These are phyloP conservation scores for Fonsecaea multimorphosa DNA, from an alignment of 2,329 filamentous ascomycete species.

Conservation along the genomic window DNA sequence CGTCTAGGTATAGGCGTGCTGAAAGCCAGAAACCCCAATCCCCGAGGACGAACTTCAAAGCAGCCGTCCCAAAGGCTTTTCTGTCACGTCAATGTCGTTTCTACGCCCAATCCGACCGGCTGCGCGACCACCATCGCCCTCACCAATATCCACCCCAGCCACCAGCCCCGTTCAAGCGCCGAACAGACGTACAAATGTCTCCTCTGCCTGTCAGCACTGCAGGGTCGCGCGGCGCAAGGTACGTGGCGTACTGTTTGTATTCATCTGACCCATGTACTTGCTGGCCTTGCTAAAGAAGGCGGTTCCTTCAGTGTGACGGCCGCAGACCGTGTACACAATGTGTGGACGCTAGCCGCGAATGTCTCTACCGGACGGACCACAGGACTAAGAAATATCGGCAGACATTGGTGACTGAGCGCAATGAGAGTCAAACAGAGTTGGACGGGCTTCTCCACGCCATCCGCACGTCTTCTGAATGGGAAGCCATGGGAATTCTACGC, in stretches of 20 bases:
- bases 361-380: not conserved
- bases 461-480: not conserved
- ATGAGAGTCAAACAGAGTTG: not conserved
- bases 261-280: not conserved
- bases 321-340: not conserved
- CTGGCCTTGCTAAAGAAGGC: not conserved
- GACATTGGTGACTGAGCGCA: not conserved
- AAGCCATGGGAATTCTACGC: not conserved
- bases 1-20: not conserved
- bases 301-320: not conserved
- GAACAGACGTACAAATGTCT: not conserved
- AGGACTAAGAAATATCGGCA: not conserved
- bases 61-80: not conserved
- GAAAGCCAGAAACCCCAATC: too few relatives aligned
- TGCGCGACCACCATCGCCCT: not conserved
- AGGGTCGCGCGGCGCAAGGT: not conserved
- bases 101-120: not conserved
- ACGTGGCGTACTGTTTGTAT: not conserved
- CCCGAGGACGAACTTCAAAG: too few relatives aligned
- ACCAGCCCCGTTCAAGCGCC: not conserved
- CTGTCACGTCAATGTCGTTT: not conserved
- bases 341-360: not conserved
- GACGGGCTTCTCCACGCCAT: not conserved
- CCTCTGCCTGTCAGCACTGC: slow-evolving; percentile 2
- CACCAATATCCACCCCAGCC: not conserved